phyloP scores from a whole-genome alignment of 1,284 basidiomycete species.

The Amylostereum areolatum region DNA sequence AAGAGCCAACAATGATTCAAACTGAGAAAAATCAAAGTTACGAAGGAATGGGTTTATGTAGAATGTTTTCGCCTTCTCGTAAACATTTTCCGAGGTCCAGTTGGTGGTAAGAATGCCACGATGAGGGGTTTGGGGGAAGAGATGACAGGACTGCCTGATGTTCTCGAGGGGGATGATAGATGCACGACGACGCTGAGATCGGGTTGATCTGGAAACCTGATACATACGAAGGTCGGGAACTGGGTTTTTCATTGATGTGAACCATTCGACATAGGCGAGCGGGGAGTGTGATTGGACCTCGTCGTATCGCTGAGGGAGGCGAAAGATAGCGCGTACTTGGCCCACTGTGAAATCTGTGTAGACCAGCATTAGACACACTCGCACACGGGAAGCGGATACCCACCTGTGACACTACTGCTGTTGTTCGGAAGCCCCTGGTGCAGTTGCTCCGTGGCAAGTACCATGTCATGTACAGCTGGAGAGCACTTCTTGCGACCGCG shows the following conservation, averaged over 20 bases:
- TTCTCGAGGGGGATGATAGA: neutral
- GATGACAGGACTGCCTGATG: neutral
- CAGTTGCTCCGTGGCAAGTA: too few species aligned
- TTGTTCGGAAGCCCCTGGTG: too few species aligned
- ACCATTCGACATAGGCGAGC: neutral
- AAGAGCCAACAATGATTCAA: too few species aligned
- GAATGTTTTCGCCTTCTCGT: neutral
- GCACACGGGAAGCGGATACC: neutral
- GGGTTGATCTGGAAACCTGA: neutral
- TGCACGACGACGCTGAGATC: neutral
- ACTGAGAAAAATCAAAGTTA: too few species aligned
- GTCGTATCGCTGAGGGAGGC: neutral
- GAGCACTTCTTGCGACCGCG: too few species aligned
- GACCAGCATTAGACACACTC: neutral
- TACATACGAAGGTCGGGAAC: neutral
- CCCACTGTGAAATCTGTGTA: neutral
- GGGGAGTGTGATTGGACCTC: neutral
- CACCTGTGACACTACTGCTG: neutral
- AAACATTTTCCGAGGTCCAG: neutral
- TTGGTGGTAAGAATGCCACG: neutral
- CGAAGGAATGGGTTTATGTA: neutral
- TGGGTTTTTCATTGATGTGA: neutral
- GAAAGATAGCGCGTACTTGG: neutral
- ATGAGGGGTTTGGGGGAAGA: neutral
- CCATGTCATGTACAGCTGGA: too few species aligned